Conservation (phyloP, 2,329 filamentous ascomycete genomes). For the Colletotrichum karsti region DNA sequence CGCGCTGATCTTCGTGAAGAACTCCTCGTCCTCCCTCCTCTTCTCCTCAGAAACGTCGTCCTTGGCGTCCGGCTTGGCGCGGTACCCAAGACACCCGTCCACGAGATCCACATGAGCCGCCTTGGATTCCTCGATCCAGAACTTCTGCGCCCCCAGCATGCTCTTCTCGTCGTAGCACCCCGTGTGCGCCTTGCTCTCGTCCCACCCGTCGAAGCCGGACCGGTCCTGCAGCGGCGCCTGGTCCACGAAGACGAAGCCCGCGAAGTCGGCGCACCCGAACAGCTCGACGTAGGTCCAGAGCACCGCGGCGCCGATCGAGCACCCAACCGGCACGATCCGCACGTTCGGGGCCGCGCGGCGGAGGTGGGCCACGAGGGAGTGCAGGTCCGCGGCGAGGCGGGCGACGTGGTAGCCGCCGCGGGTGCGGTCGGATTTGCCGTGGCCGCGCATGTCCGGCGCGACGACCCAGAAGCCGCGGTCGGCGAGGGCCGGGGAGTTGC, state of each 20-base stretch:
- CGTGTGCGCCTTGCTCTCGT: constrained; percentile 38
- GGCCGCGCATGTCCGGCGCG: constrained; percentile 48
- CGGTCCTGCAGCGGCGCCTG: constrained; percentile 51
- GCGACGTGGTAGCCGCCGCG: constrained; percentile 49
- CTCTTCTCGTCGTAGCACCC: constrained; percentile 48
- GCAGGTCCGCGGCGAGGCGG: constrained; percentile 47
- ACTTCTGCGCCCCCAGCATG: constrained; percentile 40
- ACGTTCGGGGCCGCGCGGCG: constrained; percentile 9
- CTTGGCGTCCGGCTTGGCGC: constrained; percentile 33
- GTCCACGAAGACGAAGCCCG: constrained; percentile 47
- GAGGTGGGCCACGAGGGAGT: constrained; percentile 39
- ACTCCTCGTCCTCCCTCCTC: constrained; percentile 39
- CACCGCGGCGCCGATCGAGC: constrained; percentile 50
- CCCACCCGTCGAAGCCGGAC: constrained; percentile 41
- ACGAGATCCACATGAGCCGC: constrained; percentile 42
- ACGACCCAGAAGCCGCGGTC: constrained; percentile 42
- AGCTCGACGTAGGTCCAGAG: constrained; percentile 51
- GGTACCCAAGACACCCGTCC: constrained; percentile 45
- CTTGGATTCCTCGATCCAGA: constrained; percentile 33
- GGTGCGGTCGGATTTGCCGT: constrained; percentile 41
- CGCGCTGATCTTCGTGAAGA: constrained; percentile 43
- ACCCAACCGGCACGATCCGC: constrained; percentile 44
- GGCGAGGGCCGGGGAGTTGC: constrained; percentile 40
- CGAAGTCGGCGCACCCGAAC: constrained; percentile 41
- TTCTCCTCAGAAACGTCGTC: constrained; percentile 35